Evolutionary conservation across 345 rosid species (phyloP).

Genomic region (Eucalyptus melliodora): DNA sequence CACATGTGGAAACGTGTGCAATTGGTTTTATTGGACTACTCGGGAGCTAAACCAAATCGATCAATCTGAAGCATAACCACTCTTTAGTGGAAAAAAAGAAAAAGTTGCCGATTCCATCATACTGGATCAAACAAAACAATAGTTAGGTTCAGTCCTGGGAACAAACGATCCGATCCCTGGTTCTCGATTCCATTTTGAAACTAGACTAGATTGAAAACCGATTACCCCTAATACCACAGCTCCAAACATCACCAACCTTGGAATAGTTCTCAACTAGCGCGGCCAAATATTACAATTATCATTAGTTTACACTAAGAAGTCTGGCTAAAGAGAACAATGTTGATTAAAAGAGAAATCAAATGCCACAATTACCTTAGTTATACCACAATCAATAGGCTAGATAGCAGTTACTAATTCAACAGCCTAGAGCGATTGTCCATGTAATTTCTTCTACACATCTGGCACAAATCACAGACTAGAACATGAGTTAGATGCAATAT

Average conservation of each 20-base stretch:
- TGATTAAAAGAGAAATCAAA: background rate
- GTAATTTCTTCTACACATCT: background rate
- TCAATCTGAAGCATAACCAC: rapidly evolving
- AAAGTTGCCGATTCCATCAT: too few relatives aligned
- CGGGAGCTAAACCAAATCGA: too few relatives aligned
- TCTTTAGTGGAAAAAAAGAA: too few relatives aligned
- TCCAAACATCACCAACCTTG: background rate
- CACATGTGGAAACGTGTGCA: too few relatives aligned
- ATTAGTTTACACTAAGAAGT: background rate
- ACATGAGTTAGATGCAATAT: background rate
- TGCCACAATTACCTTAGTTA: background rate
- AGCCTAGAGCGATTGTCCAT: background rate
- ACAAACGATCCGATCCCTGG: rapidly evolving
- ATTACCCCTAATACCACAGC: background rate
- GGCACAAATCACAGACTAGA: background rate
- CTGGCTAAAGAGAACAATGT: background rate
- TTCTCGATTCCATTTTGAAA: too few relatives aligned
- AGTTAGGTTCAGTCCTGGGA: too few relatives aligned
- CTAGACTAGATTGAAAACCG: too few relatives aligned
- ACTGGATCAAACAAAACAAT: too few relatives aligned
- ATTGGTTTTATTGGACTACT: too few relatives aligned
- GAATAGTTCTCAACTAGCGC: background rate
- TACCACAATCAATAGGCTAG: background rate
- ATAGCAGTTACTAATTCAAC: background rate
- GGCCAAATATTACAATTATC: background rate